Conservation (phyloP, 805 yeast genomes). For the Lipomyces spencermartinsiae region DNA sequence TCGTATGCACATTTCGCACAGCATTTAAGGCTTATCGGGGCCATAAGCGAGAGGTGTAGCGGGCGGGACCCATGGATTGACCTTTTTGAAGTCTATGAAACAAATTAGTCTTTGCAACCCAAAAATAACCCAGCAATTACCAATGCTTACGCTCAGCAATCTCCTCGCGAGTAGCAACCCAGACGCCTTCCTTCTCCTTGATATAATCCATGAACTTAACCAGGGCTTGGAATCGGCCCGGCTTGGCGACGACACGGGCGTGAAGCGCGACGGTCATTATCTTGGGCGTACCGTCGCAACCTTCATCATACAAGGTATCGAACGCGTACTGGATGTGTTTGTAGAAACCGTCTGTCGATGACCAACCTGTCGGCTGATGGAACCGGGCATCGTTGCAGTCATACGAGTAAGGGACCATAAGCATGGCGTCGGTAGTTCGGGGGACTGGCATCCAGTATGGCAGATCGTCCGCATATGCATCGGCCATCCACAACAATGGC, state of each 20-base stretch:
- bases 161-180: slow-evolving; percentile 50
- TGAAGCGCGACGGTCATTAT: slow-evolving; percentile 51
- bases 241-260: slow-evolving; percentile 49
- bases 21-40: slow-evolving; percentile 17
- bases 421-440: slow-evolving; percentile 41
- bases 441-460: slow-evolving; percentile 50
- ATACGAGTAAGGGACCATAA: slow-evolving; percentile 46
- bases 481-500: slow-evolving; percentile 48
- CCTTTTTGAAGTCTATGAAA: slow-evolving; percentile 28
- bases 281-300: slow-evolving; percentile 42
- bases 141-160: slow-evolving; percentile 45
- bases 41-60: slow-evolving; percentile 35
- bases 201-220: slow-evolving; percentile 49
- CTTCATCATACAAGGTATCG: slow-evolving; percentile 49
- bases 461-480: slow-evolving; percentile 49
- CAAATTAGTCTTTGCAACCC: slow-evolving; percentile 1
- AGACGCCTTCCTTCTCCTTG: slow-evolving; percentile 46
- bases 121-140: background rate
- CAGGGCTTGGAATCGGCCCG: slow-evolving; percentile 48
- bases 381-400: slow-evolving; percentile 46
- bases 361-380: slow-evolving; percentile 43
- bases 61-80: slow-evolving; percentile 34
- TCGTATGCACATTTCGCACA: background rate
- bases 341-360: slow-evolving; percentile 42
- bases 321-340: slow-evolving; percentile 49